Evolutionary conservation across 2,329 filamentous ascomycete species (phyloP), one percentile per base, ranked within the genome.

Genomic region (Aspergillus sp.): DNA sequence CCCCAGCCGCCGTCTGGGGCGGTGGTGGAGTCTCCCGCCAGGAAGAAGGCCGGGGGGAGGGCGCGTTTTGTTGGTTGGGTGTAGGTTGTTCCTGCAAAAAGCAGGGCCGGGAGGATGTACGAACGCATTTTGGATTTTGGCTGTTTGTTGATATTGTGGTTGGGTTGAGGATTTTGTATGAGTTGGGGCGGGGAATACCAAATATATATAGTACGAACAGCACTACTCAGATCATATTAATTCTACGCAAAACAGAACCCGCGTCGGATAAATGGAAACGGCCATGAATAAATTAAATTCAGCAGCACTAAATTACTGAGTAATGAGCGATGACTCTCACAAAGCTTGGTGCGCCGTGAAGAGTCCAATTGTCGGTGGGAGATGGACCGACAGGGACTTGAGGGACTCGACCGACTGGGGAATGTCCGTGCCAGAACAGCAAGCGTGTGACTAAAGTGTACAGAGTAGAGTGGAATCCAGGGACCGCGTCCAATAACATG

Each of bases 11-110:
- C 55, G 22, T 44, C 39, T 2, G 57, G 24, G 6, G 59, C 59
- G 5, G 56, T 58, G 3, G 59, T 62, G 12, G 57, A 62, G 51
- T 62, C 59, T 6, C 59, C 59, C 3, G 55, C 55, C 5, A 62
- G 57, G 32, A 62, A 52, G n/a, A 57, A 50, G 36, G 53, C 53
- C 0, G 53, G 47, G 13, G 53, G 51, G 20, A 38, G 32, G 13
- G 32, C 30, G 32, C 51, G 41, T 20, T 38, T 45, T 15, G 18
- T 24, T 4, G 30, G 50, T 18, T 13, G 30, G 17, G 49, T 41
- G 2, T 20, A 2, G 8, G 49, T 17, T 2, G 26, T 15, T 11
- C 49, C 3, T 13, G 30, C 12, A 3, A 34, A n/a, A 6, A 15
- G 17, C 26, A 52, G 49, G 6, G 49, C 15, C 11, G 49, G 30